Base-by-base conservation (phyloP, 2,329 filamentous ascomycete genomes). In the Apiospora sp. region DNA sequence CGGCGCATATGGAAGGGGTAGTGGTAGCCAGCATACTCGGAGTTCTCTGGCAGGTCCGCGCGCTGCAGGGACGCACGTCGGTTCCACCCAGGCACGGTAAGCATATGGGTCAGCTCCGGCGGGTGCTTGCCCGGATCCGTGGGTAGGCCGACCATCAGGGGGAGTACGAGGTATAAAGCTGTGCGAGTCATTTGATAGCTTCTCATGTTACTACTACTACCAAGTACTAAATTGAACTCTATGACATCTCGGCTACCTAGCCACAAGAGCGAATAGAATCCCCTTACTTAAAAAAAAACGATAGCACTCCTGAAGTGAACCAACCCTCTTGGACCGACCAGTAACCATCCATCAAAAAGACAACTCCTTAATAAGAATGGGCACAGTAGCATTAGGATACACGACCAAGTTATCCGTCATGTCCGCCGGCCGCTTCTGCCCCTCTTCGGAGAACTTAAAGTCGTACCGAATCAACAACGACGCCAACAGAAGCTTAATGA, bases 401-500 rank as follows among this genome's bases (percentile, higher is more conserved):
- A 41, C 54, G n/a, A 71, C 54, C 34, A 71, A 41, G n/a, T 71
- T 68, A 67, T 68, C 34, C 37, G 54, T 13, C 30, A 68, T 67
- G 54, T 71, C 22, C 22, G 43, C 54, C 16, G 54, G 51, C 70
- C 37, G 30, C 54, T 54, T 71, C 22, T 71, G 70, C 1, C 54
- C 48, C 49, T 71, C 13, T 34, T 69, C 67, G 10, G 24, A 4
- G 34, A 30, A 72, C 51, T 69, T 68, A 48, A 72, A 70, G 12
- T 72, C 71, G 49, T 70, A 72, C 7, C 48, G 44, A 4, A 44
- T 58, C 13, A 72, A 13, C 22, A 72, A 46, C 22, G 41, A 34
- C 10, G 46, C 46, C 3, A 72, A 37, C 27, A 72, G 19, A n/a
- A 72, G 27, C 49, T 72, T 72, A 48, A 72, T 70, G 14, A 61